phyloP scores from a whole-genome alignment of 1,284 basidiomycete genomes.

The Termitomyces sp. region DNA sequence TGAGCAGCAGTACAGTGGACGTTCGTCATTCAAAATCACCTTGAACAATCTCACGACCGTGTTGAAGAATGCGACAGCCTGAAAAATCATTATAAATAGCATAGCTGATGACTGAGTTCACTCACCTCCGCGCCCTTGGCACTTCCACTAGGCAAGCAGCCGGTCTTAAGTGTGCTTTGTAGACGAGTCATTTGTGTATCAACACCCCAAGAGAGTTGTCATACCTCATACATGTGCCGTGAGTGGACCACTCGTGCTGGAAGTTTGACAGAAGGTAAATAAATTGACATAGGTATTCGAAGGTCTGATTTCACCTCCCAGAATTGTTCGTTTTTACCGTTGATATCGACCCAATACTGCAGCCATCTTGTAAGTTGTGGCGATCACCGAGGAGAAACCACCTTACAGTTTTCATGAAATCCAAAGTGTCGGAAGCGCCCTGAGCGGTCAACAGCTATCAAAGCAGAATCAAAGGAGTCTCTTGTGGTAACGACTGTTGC shows the following conservation, averaged over 20 bases:
- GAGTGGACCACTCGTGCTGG: slow-evolving; percentile 66
- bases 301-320: slow-evolving; percentile 53
- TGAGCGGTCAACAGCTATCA: slow-evolving; percentile 52
- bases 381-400: background rate
- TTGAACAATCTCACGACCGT: slow-evolving; percentile 63
- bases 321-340: slow-evolving; percentile 57
- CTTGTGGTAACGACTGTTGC: background rate
- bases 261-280: background rate
- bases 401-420: slow-evolving; percentile 57
- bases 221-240: slow-evolving; percentile 74
- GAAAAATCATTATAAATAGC: slow-evolving; percentile 5
- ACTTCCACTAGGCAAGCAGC: slow-evolving; percentile 57
- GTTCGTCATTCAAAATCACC: slow-evolving; percentile 26
- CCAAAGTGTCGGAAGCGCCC: slow-evolving; percentile 57
- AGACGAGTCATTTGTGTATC: background rate
- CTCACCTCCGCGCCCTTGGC: slow-evolving; percentile 53
- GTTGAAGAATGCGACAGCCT: slow-evolving; percentile 73
- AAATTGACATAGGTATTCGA: background rate
- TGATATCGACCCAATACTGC: slow-evolving; percentile 62
- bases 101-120: background rate
- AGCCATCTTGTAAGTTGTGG: background rate
- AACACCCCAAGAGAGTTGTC: background rate
- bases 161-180: slow-evolving; percentile 52
- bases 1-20: background rate
- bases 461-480: background rate